Base-by-base conservation (phyloP, 257 asterid species). In the Vinca minor region DNA sequence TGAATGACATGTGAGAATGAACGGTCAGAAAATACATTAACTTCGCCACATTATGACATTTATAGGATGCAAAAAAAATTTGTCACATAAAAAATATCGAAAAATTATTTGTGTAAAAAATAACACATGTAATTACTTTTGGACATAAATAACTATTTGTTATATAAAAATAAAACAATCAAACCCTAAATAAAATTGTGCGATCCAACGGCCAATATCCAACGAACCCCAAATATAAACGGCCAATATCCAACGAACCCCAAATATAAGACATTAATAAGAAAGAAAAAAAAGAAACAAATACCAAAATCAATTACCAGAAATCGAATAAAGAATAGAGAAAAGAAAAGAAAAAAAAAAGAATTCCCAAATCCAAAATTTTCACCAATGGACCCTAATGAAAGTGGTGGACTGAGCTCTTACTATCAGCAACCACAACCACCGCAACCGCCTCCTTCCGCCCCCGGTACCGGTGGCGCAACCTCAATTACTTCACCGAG, bases 401-500 rank as follows among this genome's bases (percentile, higher is more conserved):
- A 81, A 77, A 73, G 69, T 63, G 67, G 77, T 75, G 83, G 81
- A 71, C 81, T 77, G 53, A 70, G 69, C 79, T 77, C 85, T 71
- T 81, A 67, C 83, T 81, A 52, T 62, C 81, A 77, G 69, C 83
- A 62, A 59, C 3, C 75, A 73, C 72, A 50, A 32, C 76, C 77
- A 59, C 71, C 77, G 23, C 49, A 73, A 31, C 44, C 75, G 13
- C 48, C 69, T 9, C 52, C 74, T 36, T 29, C 74, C 48, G 46
- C 71, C 63, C 5, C 74, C 52, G 28, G 60, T 38, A 36, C 71
- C 62, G 41, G 65, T 60, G 41, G 65, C 29, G 59, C 36, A 1
- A 8, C 17, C 26, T 20, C 48, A 5, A 68, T 36, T 50, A 41
- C 59, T 56, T 72, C 71, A 0, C 80, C 79, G 3, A 57, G 21